Percentiles rank a stretch among this genome's conserved stretches.
Conservation (phyloP, 192 early-diverging fungal genomes). For the Dispira simplex region DNA sequence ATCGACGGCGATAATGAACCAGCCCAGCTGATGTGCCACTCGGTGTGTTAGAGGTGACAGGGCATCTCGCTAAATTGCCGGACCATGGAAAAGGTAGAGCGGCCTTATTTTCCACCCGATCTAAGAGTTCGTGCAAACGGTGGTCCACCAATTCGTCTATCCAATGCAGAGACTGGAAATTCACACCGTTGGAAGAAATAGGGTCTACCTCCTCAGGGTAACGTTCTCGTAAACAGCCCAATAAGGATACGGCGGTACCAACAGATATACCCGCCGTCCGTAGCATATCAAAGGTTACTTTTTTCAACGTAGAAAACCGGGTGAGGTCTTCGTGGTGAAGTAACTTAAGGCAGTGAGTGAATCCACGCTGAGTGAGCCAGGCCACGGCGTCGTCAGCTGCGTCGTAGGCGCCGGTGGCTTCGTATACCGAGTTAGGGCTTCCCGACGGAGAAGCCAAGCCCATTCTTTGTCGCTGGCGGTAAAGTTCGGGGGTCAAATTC, state of each 20-base stretch:
- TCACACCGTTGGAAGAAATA: not conserved
- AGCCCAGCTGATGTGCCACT: no score
- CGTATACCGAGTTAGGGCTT: not conserved
- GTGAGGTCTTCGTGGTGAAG: slow-evolving; percentile 3
- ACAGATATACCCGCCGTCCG: not conserved
- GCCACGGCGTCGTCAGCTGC: not conserved
- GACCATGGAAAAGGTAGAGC: no score
- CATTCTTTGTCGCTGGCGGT: no score
- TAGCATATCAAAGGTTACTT: slow-evolving; percentile 2
- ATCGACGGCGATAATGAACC: no score
- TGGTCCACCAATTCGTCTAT: not conserved
- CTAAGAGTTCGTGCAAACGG: not conserved
- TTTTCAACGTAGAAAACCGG: not conserved
- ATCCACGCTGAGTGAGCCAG: not conserved
- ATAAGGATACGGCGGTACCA: not conserved
- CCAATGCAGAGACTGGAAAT: not conserved
- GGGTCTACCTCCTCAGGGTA: no score
- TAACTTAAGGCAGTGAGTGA: not conserved
- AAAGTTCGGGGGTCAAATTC: no score
- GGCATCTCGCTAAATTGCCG: no score
- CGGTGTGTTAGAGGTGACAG: no score
- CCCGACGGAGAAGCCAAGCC: not conserved
- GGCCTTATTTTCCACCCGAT: not conserved
- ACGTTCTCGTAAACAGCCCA: not conserved
- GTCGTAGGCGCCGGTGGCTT: not conserved